Conservation (phyloP, 176 grass and related monocot species). For the Dendrocalamus sinicus region DNA sequence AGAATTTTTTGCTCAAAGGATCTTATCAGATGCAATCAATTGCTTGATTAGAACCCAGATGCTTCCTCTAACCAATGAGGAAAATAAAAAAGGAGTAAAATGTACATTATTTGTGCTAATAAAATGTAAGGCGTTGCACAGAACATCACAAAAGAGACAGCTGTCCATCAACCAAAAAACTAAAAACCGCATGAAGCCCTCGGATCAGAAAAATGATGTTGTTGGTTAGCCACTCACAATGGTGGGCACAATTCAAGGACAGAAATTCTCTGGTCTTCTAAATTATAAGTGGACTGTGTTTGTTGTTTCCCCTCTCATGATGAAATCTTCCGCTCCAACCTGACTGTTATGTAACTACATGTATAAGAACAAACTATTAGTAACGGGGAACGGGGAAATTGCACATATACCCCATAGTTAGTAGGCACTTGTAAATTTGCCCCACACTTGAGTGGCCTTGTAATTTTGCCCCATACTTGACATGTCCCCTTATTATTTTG, state of each 20-base stretch:
- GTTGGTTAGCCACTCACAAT: slow-evolving; percentile 2
- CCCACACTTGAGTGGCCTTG: no score
- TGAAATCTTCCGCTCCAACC: slow-evolving; percentile 29
- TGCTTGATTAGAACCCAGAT: slow-evolving; percentile 19
- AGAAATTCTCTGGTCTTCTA: slow-evolving; percentile 25
- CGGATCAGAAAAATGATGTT: not conserved
- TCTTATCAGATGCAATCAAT: not conserved
- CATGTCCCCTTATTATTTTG: no score
- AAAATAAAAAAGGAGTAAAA: not conserved
- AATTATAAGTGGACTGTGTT: not conserved
- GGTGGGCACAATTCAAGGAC: not conserved
- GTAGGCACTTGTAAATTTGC: no score
- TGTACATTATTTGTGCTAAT: slow-evolving; percentile 43
- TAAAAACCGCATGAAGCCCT: not conserved
- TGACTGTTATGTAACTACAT: slow-evolving; percentile 22
- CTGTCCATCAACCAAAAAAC: not conserved
- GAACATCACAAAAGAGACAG: slow-evolving; percentile 29
- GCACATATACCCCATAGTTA: no score
- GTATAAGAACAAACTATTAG: slow-evolving; percentile 15
- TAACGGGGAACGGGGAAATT: no score
- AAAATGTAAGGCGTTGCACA: slow-evolving; percentile 10
- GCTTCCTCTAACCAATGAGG: not conserved
- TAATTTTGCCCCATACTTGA: no score
- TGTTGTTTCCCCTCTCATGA: slow-evolving; percentile 28
- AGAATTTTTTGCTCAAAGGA: slow-evolving; percentile 7